phyloP scores from a whole-genome alignment of 768 basidiomycete genomes.

The Auricularia auricula-judae region DNA sequence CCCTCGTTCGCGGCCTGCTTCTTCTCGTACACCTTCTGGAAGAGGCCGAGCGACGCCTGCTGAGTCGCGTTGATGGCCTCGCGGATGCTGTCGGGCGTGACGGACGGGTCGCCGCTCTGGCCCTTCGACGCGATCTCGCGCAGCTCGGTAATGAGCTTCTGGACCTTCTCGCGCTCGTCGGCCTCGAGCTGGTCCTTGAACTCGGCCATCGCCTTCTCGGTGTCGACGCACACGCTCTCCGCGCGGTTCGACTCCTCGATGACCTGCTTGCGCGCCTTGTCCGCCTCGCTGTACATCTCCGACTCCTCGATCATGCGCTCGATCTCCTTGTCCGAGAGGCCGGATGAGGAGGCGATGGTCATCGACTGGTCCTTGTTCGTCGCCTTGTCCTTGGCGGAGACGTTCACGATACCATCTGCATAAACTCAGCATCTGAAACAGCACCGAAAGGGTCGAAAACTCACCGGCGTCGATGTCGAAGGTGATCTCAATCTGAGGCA shows the following conservation, averaged over 20 bases:
- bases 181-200: conserved; percentile 96
- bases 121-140: conserved; percentile 85
- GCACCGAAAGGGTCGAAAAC: conserved; percentile 11
- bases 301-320: conserved; percentile 94
- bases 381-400: conserved; percentile 90
- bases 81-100: conserved; percentile 81
- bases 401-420: conserved; percentile 90
- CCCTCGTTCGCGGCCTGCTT: conserved; percentile 48
- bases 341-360: conserved; percentile 97
- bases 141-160: conserved; percentile 75
- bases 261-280: conserved; percentile 75
- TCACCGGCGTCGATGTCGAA: conserved; percentile 94
- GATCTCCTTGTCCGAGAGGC: conserved; percentile 92
- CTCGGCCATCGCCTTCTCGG: conserved; percentile 95
- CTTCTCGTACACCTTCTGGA: conserved; percentile 97
- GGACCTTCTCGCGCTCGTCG: conserved; percentile 88
- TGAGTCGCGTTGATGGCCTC: conserved; percentile 92
- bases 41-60: conserved; percentile 87
- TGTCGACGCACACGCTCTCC: conserved; percentile 87
- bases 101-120: conserved; percentile 67
- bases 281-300: conserved; percentile 86
- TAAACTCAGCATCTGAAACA: conserved; percentile 5
- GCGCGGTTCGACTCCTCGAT: conserved; percentile 98
- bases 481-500: conserved; percentile 79
- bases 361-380: conserved; percentile 86